Evolutionary conservation across 352 stramenopile species (phyloP).

Genomic region (Pythium phragmiticola): DNA sequence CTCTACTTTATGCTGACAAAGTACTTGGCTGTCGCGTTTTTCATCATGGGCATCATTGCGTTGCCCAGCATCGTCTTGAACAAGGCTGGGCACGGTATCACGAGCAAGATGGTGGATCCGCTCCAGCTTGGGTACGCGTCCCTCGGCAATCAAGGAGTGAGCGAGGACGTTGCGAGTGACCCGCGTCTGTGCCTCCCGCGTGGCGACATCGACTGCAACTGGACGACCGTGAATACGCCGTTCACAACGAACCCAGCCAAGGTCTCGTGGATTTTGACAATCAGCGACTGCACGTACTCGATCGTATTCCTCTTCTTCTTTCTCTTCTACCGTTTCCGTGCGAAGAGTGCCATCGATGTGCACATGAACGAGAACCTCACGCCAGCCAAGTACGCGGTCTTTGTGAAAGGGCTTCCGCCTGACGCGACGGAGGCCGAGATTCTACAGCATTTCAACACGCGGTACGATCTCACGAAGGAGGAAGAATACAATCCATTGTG

Average conservation of each 20-base stretch:
- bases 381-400: constrained; percentile 80
- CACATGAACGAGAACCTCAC: constrained; percentile 82
- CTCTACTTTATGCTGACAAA: constrained; percentile 87
- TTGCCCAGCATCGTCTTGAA: constrained; percentile 66
- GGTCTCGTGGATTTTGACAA: constrained; percentile 75
- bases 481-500: constrained; percentile 65
- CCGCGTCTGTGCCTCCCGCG: constrained; percentile 42
- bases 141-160: constrained; percentile 77
- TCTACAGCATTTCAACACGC: constrained; percentile 69
- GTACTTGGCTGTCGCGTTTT: constrained; percentile 60
- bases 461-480: constrained; percentile 70
- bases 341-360: constrained; percentile 48
- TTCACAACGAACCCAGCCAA: constrained; percentile 55
- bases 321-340: constrained; percentile 44
- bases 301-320: constrained; percentile 69
- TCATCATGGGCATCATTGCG: constrained; percentile 65
- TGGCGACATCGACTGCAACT: constrained; percentile 68
- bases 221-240: constrained; percentile 61
- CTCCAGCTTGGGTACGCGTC: constrained; percentile 74
- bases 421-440: constrained; percentile 70
- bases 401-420: constrained; percentile 60
- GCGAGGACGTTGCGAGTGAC: constrained; percentile 46
- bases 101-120: constrained; percentile 63
- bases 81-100: constrained; percentile 66
- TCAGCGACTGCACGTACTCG: constrained; percentile 62